These are phyloP conservation scores for Euclidium syriacum DNA, from an alignment of 345 rosid genomes.

Conservation along the genomic window DNA sequence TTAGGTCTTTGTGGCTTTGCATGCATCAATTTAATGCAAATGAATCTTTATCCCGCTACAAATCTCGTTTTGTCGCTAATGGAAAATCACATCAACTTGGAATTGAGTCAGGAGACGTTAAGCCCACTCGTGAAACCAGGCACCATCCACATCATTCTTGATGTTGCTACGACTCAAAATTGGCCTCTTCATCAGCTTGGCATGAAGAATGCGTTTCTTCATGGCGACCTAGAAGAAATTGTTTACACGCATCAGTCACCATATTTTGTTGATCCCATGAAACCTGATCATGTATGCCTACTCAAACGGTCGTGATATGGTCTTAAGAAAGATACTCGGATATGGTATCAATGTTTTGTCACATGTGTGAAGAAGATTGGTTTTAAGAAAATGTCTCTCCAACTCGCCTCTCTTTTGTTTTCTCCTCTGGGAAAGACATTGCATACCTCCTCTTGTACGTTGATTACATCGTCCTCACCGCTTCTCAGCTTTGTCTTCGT, in stretches of 20 bases:
- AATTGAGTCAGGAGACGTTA: neutral
- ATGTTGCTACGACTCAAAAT: neutral
- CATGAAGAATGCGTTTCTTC: neutral
- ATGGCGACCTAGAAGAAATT: neutral
- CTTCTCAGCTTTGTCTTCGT: neutral
- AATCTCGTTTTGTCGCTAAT: neutral
- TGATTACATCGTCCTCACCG: neutral
- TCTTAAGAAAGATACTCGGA: neutral
- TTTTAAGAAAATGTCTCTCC: neutral
- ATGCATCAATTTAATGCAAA: no score
- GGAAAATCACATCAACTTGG: neutral
- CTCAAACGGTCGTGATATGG: neutral
- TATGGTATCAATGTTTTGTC: neutral
- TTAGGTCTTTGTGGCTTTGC: neutral
- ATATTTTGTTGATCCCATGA: neutral
- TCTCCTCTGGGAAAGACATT: accelerated
- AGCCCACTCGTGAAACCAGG: neutral
- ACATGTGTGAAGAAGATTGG: neutral
- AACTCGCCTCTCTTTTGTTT: neutral
- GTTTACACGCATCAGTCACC: neutral
- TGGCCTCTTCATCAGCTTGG: neutral
- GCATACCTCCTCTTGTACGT: neutral
- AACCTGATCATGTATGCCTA: neutral
- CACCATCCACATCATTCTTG: neutral
- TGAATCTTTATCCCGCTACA: neutral